Conservation (phyloP, 495 filamentous ascomycete genomes). For the Amniculicola lignicola region DNA sequence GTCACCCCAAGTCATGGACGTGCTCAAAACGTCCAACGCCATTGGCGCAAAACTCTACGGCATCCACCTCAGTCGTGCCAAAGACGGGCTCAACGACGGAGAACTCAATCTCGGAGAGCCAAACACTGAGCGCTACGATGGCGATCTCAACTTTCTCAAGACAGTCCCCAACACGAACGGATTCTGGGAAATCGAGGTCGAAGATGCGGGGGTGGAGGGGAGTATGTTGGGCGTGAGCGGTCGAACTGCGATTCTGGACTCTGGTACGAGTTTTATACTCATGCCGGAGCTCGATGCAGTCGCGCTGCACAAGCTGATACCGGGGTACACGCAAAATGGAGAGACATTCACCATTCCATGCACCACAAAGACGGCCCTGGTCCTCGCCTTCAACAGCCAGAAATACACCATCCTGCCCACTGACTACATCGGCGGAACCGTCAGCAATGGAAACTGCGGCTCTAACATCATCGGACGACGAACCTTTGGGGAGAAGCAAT, state of each 20-base stretch:
- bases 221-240: constrained; percentile 49
- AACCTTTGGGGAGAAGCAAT: constrained; percentile 51
- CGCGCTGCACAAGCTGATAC: constrained; percentile 62
- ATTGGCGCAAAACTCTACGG: constrained; percentile 65
- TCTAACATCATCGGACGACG: constrained; percentile 58
- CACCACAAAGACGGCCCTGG: constrained; percentile 52
- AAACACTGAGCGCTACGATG: constrained; percentile 62
- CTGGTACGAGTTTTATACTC: constrained; percentile 74
- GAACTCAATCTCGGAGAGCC: constrained; percentile 72
- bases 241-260: constrained; percentile 69
- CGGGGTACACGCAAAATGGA: constrained; percentile 51
- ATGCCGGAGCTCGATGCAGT: constrained; percentile 63
- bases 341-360: constrained; percentile 69
- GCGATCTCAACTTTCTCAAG: constrained; percentile 61
- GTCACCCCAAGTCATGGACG: constrained; percentile 61
- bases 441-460: constrained; percentile 50
- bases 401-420: constrained; percentile 62
- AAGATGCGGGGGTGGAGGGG: constrained; percentile 59
- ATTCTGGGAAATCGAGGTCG: constrained; percentile 68
- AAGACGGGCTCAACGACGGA: constrained; percentile 65
- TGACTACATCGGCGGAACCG: constrained; percentile 62
- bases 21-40: constrained; percentile 53
- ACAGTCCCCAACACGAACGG: constrained; percentile 41
- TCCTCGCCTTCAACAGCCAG: constrained; percentile 54
- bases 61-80: constrained; percentile 60